Evolutionary conservation across 176 grass and related monocot species (phyloP), one percentile per base, ranked within the genome.

Genomic region (Musa acuminata): DNA sequence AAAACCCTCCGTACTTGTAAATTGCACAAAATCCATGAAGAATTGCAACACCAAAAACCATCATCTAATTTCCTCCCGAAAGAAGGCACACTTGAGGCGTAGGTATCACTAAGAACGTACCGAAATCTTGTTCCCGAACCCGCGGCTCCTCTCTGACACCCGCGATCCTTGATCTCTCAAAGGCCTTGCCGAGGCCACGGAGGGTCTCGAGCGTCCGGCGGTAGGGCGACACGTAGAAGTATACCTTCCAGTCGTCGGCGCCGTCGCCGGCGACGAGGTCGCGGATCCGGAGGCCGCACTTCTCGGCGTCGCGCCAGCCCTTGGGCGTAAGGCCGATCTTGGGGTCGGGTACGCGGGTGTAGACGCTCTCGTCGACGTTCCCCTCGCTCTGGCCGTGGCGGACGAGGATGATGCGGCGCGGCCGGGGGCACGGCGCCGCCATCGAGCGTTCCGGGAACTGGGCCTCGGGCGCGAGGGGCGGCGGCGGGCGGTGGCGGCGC

Each of bases 211-310:
- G 84, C 1, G 83, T 84, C 23, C 93, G 81, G 6, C 77, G 85
- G 87, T 96, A 96, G 1, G 89, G 93, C 0, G 87, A 92, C 9
- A 92, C 89, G 77, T 96, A 96, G 77, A 96, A 96, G 80, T 92
- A 96, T 0, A 89, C 92, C 85, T 87, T 92, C 92, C 92, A 92
- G 53, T 80, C 78, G 6, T 80, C 82, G 23, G 1, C 72, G 51
- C 9, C 58, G 69, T 8, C 53, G 13, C 60, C 55, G 6, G 77
- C 26, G 23, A 85, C 59, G 27, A 96, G 87, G 3, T 72, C 11
- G 0, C 77, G 82, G 1, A 96, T 83, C 49, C 87, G 78, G 8
- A 69, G 75, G 27, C 93, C 89, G 53, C 87, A 88, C 43, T 64
- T 79, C 73, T 88, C 82, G 13, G 89, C 87, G 1, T 96, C 70